phyloP scores from a whole-genome alignment of 2,329 filamentous ascomycete genomes.

The Colletotrichum graminicola region DNA sequence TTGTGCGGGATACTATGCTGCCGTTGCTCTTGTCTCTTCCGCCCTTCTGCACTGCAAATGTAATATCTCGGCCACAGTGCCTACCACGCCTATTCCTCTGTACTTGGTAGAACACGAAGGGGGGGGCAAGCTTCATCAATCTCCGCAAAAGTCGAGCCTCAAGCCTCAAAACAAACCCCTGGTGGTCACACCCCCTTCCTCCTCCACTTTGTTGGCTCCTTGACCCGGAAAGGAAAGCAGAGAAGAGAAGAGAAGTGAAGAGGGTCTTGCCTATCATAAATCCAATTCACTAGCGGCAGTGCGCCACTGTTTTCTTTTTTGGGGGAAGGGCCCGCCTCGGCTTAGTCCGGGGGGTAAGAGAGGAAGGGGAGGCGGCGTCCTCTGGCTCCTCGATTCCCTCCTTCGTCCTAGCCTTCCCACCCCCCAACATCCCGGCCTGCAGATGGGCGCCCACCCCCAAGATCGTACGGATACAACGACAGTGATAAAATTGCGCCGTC shows the following conservation, averaged over 20 bases:
- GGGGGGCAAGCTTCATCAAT: slow-evolving; percentile 14
- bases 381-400: slow-evolving; percentile 28
- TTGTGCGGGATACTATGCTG: background rate
- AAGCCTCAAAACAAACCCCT: slow-evolving; percentile 14
- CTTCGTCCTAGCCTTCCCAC: slow-evolving; percentile 27
- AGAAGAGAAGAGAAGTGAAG: slow-evolving; percentile 15
- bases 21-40: background rate
- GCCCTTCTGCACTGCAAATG: background rate
- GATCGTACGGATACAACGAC: slow-evolving; percentile 38
- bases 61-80: too few species aligned
- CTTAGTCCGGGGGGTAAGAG: slow-evolving; percentile 18
- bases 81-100: background rate
- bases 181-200: slow-evolving; percentile 8
- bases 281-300: slow-evolving; percentile 34
- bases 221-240: slow-evolving; percentile 17
- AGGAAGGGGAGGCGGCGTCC: background rate
- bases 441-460: slow-evolving; percentile 22
- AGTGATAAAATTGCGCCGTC: slow-evolving; percentile 38
- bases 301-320: slow-evolving; percentile 32
- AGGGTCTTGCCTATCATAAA: slow-evolving; percentile 12
- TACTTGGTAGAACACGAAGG: too few species aligned
- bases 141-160: slow-evolving; percentile 20
- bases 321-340: slow-evolving; percentile 19
- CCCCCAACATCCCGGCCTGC: slow-evolving; percentile 17
- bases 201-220: slow-evolving; percentile 39